phyloP scores from a whole-genome alignment of 1,139 yeast genomes.

The Kodamaea arcana region DNA sequence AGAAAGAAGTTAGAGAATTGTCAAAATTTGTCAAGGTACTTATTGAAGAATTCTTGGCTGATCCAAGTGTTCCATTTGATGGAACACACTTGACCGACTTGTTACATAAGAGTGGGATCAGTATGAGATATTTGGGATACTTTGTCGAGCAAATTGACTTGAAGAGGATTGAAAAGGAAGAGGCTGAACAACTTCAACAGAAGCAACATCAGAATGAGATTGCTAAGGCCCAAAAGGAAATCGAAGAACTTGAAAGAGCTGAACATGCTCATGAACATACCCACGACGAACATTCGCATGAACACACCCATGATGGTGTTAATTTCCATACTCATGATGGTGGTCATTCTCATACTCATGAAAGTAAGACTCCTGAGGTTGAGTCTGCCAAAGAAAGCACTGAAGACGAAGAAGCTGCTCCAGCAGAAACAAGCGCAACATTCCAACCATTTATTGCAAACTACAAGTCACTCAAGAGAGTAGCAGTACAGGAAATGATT shows the following conservation, averaged over 20 bases:
- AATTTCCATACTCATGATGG: background rate
- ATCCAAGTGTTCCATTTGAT: conserved; percentile 64
- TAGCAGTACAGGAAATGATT: conserved; percentile 66
- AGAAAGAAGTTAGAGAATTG: conserved; percentile 58
- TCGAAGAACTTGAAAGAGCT: conserved; percentile 29
- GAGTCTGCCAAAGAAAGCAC: conserved; percentile 16
- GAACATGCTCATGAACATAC: conserved; percentile 9
- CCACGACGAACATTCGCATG: background rate
- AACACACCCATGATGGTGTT: background rate
- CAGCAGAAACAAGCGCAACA: conserved; percentile 34
- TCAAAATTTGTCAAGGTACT: conserved; percentile 60
- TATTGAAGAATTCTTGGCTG: conserved; percentile 61
- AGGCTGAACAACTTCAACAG: background rate
- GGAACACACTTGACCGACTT: conserved; percentile 67
- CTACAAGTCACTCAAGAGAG: conserved; percentile 42
- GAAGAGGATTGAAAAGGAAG: conserved; percentile 23
- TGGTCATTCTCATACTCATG: background rate
- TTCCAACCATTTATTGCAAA: conserved; percentile 42
- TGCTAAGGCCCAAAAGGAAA: conserved; percentile 19
- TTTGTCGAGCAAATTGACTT: conserved; percentile 36
- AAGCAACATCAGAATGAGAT: conserved; percentile 9
- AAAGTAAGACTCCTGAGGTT: background rate
- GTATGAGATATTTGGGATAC: conserved; percentile 80
- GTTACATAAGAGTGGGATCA: conserved; percentile 81
- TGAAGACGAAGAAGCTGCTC: conserved; percentile 13